Conservation (phyloP, 2,329 filamentous ascomycete species). For the Cytospora schulzeri region DNA sequence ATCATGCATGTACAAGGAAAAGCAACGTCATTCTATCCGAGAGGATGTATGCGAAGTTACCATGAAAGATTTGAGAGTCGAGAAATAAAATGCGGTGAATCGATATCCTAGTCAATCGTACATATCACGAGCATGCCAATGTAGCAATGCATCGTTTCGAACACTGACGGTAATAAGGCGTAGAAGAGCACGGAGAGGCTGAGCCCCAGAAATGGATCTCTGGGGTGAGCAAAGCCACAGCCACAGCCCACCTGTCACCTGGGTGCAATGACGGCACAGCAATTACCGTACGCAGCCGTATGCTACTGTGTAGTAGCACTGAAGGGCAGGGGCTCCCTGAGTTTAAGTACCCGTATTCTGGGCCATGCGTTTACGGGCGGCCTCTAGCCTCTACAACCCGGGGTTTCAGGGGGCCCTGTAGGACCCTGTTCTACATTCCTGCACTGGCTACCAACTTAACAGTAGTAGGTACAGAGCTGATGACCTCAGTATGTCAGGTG, state of each 20-base stretch:
- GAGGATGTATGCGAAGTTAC: not conserved
- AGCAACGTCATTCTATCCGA: not conserved
- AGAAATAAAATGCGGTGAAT: not conserved
- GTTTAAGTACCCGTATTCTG: too few relatives aligned
- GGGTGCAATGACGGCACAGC: too few relatives aligned
- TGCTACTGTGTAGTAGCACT: too few relatives aligned
- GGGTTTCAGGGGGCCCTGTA: not conserved
- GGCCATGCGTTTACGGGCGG: not conserved
- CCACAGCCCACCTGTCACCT: not conserved
- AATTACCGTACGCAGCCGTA: too few relatives aligned
- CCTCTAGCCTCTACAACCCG: not conserved
- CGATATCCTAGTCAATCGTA: not conserved
- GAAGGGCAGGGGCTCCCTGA: too few relatives aligned
- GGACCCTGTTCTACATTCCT: not conserved
- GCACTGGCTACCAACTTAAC: not conserved
- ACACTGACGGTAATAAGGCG: not conserved
- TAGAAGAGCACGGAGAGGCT: constrained; percentile 12
- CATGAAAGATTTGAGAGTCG: not conserved
- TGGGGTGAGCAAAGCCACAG: constrained; percentile 13
- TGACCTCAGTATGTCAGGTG: not conserved
- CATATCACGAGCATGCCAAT: not conserved
- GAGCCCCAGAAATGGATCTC: constrained; percentile 25
- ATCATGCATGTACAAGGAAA: not conserved
- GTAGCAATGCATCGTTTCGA: constrained; percentile 3
- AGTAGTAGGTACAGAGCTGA: too few relatives aligned